Conservation (phyloP, 371 early-diverging fungal species). For the Scutellospora calospora region DNA sequence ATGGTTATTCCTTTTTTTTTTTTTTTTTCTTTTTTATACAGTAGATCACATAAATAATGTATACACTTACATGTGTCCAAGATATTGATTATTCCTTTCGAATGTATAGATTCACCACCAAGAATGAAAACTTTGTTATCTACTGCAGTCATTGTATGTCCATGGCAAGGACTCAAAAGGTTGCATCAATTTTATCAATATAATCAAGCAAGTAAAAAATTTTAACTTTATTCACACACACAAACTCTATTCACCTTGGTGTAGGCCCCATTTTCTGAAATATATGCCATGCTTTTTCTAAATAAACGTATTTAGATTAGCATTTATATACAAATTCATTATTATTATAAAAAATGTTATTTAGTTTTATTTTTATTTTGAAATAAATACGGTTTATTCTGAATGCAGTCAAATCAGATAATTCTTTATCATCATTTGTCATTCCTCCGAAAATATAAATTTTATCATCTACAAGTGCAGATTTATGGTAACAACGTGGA, state of each 20-base stretch:
- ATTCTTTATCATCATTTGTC: conserved; percentile 64
- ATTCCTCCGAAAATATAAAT: conserved; percentile 82
- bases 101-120: conserved; percentile 71
- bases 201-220: too few species aligned
- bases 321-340: too few species aligned
- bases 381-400: conserved; percentile 56
- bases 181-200: too few species aligned
- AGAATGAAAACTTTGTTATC: conserved; percentile 70
- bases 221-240: too few species aligned
- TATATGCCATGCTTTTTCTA: conserved; percentile 73
- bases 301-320: too few species aligned
- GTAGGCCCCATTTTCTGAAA: conserved; percentile 78
- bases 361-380: too few species aligned
- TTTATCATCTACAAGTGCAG: conserved; percentile 74
- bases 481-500: conserved; percentile 72
- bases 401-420: conserved; percentile 79
- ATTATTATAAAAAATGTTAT: too few species aligned
- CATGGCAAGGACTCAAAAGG: conserved; percentile 63
- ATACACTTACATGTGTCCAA: conserved; percentile 68
- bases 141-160: conserved; percentile 70
- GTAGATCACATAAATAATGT: background rate
- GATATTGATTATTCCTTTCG: conserved; percentile 61
- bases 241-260: conserved; percentile 47
- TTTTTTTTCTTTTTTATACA: too few species aligned
- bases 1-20: too few species aligned